Evolutionary conservation across 345 rosid genomes (phyloP).

Genomic region (Laguncularia racemosa): DNA sequence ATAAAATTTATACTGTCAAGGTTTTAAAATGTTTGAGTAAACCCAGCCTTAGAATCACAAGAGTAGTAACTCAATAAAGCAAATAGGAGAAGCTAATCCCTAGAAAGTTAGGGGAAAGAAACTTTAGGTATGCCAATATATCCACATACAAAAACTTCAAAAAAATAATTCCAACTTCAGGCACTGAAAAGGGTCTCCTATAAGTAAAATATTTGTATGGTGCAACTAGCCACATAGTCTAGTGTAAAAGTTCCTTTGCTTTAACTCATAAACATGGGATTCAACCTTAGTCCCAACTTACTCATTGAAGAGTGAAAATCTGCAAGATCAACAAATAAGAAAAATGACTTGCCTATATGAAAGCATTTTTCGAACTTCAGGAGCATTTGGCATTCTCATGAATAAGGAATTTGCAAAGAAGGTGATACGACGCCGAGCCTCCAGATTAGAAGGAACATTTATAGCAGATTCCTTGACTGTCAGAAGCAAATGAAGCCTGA

Average conservation of each 20-base stretch:
- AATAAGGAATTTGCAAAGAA: slow-evolving; percentile 95
- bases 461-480: slow-evolving; percentile 96
- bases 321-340: not conserved
- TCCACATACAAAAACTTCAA: too few relatives aligned
- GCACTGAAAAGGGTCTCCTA: too few relatives aligned
- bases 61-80: slow-evolving; percentile 4
- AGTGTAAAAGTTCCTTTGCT: too few relatives aligned
- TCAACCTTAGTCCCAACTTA: too few relatives aligned
- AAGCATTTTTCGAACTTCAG: slow-evolving; percentile 81
- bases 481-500: slow-evolving; percentile 68
- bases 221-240: too few relatives aligned
- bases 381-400: slow-evolving; percentile 93
- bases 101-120: not conserved
- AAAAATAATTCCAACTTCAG: too few relatives aligned
- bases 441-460: slow-evolving; percentile 88
- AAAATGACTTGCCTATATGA: slow-evolving; percentile 58
- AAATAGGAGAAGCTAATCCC: not conserved
- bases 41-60: not conserved
- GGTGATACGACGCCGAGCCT: slow-evolving; percentile 96
- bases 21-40: too few relatives aligned
- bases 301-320: too few relatives aligned
- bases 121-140: too few relatives aligned
- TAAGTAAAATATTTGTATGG: too few relatives aligned
- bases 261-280: too few relatives aligned
- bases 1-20: too few relatives aligned